Percentiles rank a stretch among this genome's conserved stretches.
Conservation (phyloP, 179 eudicot species). For the Drosera spatulata region DNA sequence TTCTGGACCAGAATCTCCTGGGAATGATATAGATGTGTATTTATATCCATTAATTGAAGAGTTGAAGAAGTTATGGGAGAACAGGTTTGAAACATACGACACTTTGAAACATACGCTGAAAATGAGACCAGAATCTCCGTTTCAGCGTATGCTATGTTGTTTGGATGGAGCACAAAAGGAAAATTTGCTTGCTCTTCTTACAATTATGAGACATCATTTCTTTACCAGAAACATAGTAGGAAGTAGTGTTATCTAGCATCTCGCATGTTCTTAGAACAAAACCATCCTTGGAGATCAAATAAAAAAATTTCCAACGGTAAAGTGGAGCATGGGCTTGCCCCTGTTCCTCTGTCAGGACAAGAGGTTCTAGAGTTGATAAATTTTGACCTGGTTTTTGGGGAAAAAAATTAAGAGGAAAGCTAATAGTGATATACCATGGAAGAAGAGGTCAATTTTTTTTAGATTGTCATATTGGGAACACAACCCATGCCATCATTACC, state of each 20-base stretch:
- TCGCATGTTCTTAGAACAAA: neutral
- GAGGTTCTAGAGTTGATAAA: neutral
- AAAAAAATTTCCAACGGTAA: neutral
- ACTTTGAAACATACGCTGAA: neutral
- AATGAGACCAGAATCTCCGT: neutral
- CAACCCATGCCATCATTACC: no score
- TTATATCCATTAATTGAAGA: neutral
- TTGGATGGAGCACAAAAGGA: neutral
- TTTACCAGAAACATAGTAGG: neutral
- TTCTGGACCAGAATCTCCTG: neutral
- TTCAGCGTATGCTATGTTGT: neutral
- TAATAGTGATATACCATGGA: neutral
- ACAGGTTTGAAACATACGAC: neutral
- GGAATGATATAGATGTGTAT: neutral
- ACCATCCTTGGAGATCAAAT: neutral
- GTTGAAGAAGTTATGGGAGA: neutral
- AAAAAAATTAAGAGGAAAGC: neutral
- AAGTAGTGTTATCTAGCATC: neutral
- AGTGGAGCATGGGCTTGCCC: neutral
- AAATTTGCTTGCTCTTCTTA: neutral
- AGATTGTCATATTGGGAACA: conserved; percentile 1
- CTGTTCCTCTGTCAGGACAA: neutral
- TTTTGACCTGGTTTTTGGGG: neutral
- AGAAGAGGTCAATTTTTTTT: neutral
- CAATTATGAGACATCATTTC: neutral